phyloP scores from a whole-genome alignment of 2,329 filamentous ascomycete genomes.

The Aspergillus brasiliensis region DNA sequence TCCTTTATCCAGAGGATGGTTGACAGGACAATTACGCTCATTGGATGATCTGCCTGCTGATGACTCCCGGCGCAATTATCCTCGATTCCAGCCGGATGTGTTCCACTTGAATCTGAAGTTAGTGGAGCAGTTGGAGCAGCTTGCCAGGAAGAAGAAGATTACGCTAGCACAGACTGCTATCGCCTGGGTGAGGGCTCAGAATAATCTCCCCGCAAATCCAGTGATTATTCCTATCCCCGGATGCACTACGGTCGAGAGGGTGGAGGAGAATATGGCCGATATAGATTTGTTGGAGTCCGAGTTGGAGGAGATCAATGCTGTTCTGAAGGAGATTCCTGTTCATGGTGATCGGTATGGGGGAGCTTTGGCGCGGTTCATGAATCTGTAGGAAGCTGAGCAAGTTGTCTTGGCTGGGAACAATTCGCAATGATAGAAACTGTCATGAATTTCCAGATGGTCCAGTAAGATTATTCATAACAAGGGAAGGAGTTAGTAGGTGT shows the following conservation, averaged over 20 bases:
- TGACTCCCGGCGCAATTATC: slow-evolving; percentile 50
- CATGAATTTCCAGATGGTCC: too few species aligned
- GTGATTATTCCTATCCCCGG: slow-evolving; percentile 37
- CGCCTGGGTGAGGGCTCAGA: slow-evolving; percentile 61
- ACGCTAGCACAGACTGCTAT: slow-evolving; percentile 68
- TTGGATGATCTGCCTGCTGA: slow-evolving; percentile 57
- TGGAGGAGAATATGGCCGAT: slow-evolving; percentile 34
- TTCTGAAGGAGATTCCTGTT: not conserved
- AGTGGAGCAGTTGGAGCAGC: slow-evolving; percentile 56
- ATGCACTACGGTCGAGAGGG: slow-evolving; percentile 26
- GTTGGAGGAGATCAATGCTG: slow-evolving; percentile 26
- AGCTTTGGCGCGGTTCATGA: not conserved
- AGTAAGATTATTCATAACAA: too few species aligned
- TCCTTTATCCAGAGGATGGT: slow-evolving; percentile 64
- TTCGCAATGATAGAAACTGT: too few species aligned
- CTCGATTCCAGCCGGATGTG: slow-evolving; percentile 64
- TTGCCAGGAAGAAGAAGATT: slow-evolving; percentile 63
- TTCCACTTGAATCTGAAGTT: slow-evolving; percentile 68
- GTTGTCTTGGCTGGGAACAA: too few species aligned
- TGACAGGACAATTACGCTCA: slow-evolving; percentile 56
- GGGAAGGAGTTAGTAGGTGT: too few species aligned
- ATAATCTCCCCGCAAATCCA: slow-evolving; percentile 55
- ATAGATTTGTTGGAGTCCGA: slow-evolving; percentile 32
- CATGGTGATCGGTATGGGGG: slow-evolving; percentile 8
- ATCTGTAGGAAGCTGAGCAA: not conserved